phyloP scores from a whole-genome alignment of 2,329 filamentous ascomycete species.

The Orbilia oligospora region DNA sequence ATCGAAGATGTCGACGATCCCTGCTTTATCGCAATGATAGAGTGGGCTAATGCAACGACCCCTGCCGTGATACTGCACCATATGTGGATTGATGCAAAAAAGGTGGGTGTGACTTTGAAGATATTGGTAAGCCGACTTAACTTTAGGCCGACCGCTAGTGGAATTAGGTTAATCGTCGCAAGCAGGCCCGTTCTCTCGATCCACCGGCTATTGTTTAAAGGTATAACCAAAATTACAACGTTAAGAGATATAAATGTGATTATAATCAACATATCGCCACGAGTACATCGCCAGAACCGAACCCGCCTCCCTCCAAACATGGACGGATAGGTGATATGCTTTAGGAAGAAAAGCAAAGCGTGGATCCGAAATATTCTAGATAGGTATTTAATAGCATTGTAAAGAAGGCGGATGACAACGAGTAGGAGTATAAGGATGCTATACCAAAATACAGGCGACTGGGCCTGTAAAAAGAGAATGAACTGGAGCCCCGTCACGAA shows the following conservation, averaged over 20 bases:
- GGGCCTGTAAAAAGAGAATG: background rate
- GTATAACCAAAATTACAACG: background rate
- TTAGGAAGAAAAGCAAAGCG: background rate
- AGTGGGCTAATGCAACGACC: background rate
- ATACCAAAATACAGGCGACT: background rate
- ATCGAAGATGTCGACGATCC: background rate
- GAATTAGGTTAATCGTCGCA: background rate
- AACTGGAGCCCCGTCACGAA: background rate
- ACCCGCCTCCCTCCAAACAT: background rate
- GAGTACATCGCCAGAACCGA: background rate
- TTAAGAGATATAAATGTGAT: background rate
- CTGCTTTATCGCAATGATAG: background rate
- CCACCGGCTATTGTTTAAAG: background rate
- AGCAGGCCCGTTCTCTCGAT: background rate
- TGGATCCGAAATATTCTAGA: background rate
- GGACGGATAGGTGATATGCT: background rate
- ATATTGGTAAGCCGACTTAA: background rate
- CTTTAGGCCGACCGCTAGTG: background rate
- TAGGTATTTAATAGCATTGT: background rate
- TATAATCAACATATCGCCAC: background rate
- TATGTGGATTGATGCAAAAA: background rate
- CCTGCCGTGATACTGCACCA: background rate
- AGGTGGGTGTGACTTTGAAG: background rate
- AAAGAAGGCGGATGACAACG: background rate
- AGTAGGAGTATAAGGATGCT: background rate